Evolutionary conservation across 2,329 filamentous ascomycete genomes (phyloP).

Genomic region (Sporothrix euskadiensis): DNA sequence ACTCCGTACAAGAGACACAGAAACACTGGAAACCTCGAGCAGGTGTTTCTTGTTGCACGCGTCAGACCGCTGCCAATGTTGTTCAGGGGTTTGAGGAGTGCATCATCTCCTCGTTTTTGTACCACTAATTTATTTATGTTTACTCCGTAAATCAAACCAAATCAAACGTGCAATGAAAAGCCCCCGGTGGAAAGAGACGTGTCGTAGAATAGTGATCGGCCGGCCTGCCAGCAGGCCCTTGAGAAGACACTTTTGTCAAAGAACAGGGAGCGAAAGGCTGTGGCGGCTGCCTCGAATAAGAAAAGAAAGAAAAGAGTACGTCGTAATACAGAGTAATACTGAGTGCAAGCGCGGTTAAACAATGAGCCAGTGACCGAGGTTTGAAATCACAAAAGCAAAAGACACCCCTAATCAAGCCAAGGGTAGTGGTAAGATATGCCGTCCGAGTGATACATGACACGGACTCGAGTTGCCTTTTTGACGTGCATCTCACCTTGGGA

Average conservation of each 20-base stretch:
- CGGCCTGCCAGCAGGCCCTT: slow-evolving; percentile 1
- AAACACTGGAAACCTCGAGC: not conserved
- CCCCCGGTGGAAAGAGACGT: not conserved
- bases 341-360: not conserved
- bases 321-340: no score
- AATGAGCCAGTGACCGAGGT: slow-evolving; percentile 1
- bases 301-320: not conserved
- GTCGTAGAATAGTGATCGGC: slow-evolving; percentile 15
- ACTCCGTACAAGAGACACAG: not conserved
- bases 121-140: not conserved
- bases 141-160: no score
- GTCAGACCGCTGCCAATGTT: not conserved
- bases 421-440: not conserved
- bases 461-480: slow-evolving; percentile 1
- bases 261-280: slow-evolving; percentile 1
- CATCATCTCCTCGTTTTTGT: not conserved
- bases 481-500: not conserved
- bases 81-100: not conserved
- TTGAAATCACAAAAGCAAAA: slow-evolving; percentile 4
- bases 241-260: not conserved
- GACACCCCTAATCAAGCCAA: not conserved
- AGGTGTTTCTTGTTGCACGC: not conserved
- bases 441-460: slow-evolving; percentile 8
- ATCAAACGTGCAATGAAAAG: not conserved
- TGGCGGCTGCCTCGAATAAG: not conserved